These are phyloP conservation scores for Fagus sylvatica DNA, from an alignment of 306 rosid genomes.

Conservation along the genomic window DNA sequence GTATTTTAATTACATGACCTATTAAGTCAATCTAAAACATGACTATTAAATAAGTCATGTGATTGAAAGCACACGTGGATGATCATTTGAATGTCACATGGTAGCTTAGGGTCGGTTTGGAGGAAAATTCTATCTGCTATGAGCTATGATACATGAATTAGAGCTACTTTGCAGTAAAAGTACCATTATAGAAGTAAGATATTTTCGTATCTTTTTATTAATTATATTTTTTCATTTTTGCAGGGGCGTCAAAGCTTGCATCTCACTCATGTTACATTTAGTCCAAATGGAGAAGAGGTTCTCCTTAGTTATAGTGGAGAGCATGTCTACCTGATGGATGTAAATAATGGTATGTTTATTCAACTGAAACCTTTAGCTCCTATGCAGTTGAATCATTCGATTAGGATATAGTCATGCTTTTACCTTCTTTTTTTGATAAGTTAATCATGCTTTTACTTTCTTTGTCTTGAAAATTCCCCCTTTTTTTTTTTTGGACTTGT, in stretches of 20 bases:
- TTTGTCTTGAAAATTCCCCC: neutral
- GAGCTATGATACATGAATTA: conserved; percentile 9
- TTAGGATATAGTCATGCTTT: neutral
- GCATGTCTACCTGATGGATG: conserved; percentile 89
- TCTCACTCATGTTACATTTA: conserved; percentile 90
- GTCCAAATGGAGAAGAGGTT: conserved; percentile 94
- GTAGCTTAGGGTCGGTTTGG: too few relatives aligned
- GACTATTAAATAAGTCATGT: too few relatives aligned
- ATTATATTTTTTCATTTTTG: conserved; percentile 23
- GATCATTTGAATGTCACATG: too few relatives aligned
- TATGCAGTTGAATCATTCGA: conserved; percentile 11
- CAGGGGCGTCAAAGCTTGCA: conserved; percentile 84
- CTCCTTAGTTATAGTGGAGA: conserved; percentile 99
- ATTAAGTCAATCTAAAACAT: too few relatives aligned
- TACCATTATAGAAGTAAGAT: neutral
- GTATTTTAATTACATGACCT: too few relatives aligned
- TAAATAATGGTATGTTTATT: conserved; percentile 60
- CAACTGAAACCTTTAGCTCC: conserved; percentile 15
- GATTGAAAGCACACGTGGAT: too few relatives aligned
- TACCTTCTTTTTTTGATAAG: neutral
- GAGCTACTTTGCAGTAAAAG: conserved; percentile 3
- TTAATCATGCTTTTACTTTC: too few relatives aligned
- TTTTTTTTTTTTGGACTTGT: neutral
- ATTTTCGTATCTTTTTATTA: neutral
- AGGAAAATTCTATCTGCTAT: neutral